Conservation (phyloP, 305 asterid species). For the Fraxinus sp. region DNA sequence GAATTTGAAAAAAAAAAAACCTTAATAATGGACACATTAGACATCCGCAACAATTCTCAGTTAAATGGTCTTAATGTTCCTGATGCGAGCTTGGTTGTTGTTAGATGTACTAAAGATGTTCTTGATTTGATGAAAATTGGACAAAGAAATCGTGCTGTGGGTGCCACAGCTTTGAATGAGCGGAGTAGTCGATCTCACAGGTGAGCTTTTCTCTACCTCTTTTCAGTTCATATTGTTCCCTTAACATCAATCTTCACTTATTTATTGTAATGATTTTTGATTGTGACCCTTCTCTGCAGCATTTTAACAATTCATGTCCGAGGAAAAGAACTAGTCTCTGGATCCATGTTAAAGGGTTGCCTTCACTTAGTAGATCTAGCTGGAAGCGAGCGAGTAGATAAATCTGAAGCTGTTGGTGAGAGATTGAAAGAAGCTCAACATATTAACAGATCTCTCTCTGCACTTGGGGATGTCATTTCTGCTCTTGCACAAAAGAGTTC, state of each 20-base stretch:
- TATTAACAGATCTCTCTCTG: conserved; percentile 83
- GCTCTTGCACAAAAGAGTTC: conserved; percentile 88
- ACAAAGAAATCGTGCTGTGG: conserved; percentile 81
- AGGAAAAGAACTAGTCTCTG: conserved; percentile 80
- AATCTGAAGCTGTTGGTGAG: conserved; percentile 92
- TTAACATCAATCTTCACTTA: background rate
- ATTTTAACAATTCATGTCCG: conserved; percentile 86
- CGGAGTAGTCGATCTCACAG: conserved; percentile 92
- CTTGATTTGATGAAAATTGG: conserved; percentile 86
- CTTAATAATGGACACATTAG: conserved; percentile 68
- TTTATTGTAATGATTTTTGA: background rate
- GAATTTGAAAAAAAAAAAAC: conserved; percentile 22
- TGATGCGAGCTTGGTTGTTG: conserved; percentile 76
- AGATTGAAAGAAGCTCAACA: conserved; percentile 95
- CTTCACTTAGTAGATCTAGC: conserved; percentile 93
- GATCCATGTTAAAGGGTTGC: conserved; percentile 71
- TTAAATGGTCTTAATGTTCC: conserved; percentile 92
- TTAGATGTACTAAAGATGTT: conserved; percentile 80
- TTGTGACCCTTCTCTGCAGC: conserved; percentile 36
- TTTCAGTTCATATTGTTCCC: background rate
- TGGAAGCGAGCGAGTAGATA: conserved; percentile 91
- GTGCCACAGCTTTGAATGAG: conserved; percentile 88
- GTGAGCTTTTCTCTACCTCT: conserved; percentile 29
- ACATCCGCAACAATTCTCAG: conserved; percentile 84
- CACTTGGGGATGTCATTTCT: conserved; percentile 91